Evolutionary conservation across 2,329 filamentous ascomycete genomes (phyloP), one percentile per base, ranked within the genome.

Genomic region (Tolypocladium nubicola): DNA sequence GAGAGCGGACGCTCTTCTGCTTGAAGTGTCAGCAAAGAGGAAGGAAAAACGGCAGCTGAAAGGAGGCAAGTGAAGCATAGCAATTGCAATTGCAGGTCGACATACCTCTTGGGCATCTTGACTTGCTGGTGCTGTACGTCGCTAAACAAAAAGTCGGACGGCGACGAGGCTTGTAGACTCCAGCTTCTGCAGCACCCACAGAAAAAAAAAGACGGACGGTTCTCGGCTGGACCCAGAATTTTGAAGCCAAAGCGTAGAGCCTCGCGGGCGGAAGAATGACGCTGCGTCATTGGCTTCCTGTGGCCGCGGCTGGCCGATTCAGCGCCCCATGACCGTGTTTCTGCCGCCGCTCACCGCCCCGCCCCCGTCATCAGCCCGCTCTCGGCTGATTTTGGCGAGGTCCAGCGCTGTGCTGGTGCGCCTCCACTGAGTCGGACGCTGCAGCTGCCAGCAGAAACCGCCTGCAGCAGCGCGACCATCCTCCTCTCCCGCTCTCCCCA

Each of bases 1-100:
- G 59, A 83, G 64, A 57, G 65, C 64, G 52, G 55, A 58, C 11
- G 68, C 64, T 67, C 71, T 72, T 62, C 75, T 79, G 61, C 26
- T 54, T 58, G 41, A 50, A 37, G 56, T 2, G 53, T 66, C 53
- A 64, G 62, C 62, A 56, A 61, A 52, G 52, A 49, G 8, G 55
- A 52, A 58, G 45, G 54, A 52, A 14, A 39, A 14, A 41, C n/a
- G 14, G 10, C 9, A 38, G 19, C 11, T 2, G 21, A n/a, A 16
- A 56, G 47, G 11, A 19, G 4, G 11, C 43, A 1, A n/a, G 4
- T 11, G 1, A 21, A 16, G 10, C 11, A 7, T 19, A 8, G 19
- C 30, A 53, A 33, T 11, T 4, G 10, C 38, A 56, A 38, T 52
- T 55, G 57, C 50, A 59, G 45, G 13, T 58, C 16, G 21, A 56